Evolutionary conservation across 2,329 filamentous ascomycete species (phyloP), one percentile per base, ranked within the genome.

Genomic region (Paraphaeosphaeria minitans): DNA sequence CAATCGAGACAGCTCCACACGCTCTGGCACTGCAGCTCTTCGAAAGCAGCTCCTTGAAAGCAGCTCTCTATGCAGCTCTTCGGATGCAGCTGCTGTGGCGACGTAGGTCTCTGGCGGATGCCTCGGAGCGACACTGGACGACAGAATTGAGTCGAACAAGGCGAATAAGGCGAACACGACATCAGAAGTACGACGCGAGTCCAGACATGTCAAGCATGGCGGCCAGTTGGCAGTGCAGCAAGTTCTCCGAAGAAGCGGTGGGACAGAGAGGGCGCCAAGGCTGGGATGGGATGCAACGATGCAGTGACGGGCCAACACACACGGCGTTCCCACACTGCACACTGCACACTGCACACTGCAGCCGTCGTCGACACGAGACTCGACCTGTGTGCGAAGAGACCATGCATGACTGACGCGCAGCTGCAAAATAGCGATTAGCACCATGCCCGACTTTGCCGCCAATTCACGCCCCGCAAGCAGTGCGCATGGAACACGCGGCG

Each of bases 331-430:
- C 70, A 67, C 71, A 73, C 71, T 51, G 68, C n/a, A n/a, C n/a
- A n/a, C n/a, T n/a, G n/a, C n/a, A n/a, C n/a, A n/a, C n/a, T n/a
- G n/a, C n/a, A n/a, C n/a, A n/a, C n/a, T n/a, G n/a, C 73, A 73
- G 70, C 68, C 72, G 67, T 69, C 68, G 66, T 63, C 68, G 61
- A 70, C 70, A 70, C 22, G 50, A 67, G 65, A 66, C 68, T 68
- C 66, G 64, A 71, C 68, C 66, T 63, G 41, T 66, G 63, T 65
- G 69, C 66, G 68, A 70, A 70, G 67, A 69, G 67, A 60, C 61
- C 64, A 75, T 76, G 73, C 74, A 76, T 27, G 51, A 53, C 70
- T 72, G 70, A 73, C 68, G 66, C 74, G 72, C 63, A 74, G 71
- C 70, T 68, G 69, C 68, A 72, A 66, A 64, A 69, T 68, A 69